Evolutionary conservation across 1,284 basidiomycete species (phyloP), one percentile per base, ranked within the genome.

Genomic region (Sporisorium graminicola): DNA sequence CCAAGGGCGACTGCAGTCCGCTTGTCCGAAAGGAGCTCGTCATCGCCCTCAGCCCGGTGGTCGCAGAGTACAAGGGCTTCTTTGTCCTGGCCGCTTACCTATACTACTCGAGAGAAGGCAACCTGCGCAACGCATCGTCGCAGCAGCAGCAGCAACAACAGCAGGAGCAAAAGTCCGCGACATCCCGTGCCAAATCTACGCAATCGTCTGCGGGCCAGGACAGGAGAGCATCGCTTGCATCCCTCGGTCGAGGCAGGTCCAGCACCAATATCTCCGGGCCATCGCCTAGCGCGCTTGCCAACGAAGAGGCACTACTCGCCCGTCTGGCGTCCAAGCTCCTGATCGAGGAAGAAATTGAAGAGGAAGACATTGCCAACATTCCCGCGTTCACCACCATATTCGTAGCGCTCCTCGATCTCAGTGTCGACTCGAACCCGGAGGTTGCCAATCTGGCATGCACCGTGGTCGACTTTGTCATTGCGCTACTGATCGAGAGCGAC

Each of bases 21-120:
- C 93, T 98, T 90, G 95, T 96, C 8, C 89, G 97, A 71, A 98
- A 98, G 87, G 97, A 99, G 86, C 88, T 98, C 13, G 89, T 98
- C 40, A 90, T 98, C 40, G 89, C 98, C 44, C 91, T 98, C 57
- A 95, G 93, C 78, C 94, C 94, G 78, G 88, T 99, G 24, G 95
- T 96, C 16, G 93, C 94, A 84, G 95, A 98, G 86, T 98, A 95
- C 93, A 89, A 94, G 67, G 95, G 96, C 12, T 94, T 94, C 88
- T 95, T 98, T 80, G 93, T 96, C 52, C 91, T 95, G 35, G 96
- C 95, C 61, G 95, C 96, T 0, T 98, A 96, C 94, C 87, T 94
- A 27, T 95, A 95, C 87, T 94, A 93, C 91, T 93, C 84, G 93
- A 94, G 85, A 40, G 66, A 65, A 61, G 65, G 42, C 24, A 66